Evolutionary conservation across 441 rosid genomes (phyloP), one percentile per base, ranked within the genome.

Genomic region (Populus trichocarpa): DNA sequence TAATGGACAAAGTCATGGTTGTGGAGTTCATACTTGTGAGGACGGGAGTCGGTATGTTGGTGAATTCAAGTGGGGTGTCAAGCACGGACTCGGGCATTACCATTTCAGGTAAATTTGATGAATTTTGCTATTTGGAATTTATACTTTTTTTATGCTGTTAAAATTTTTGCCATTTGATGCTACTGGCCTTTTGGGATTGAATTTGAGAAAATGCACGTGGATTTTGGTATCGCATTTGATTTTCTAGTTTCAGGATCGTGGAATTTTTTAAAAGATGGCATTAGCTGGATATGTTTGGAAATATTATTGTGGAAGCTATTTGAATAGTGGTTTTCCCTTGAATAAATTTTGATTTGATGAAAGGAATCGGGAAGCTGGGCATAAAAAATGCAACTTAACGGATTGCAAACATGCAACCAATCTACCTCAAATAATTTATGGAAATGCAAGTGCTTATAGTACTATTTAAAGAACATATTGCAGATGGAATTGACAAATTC

Each of bases 51-150:
- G 32, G 32, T 30, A 30, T 30, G 32, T 30, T 3, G 32, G 32
- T 30, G 32, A 30, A 30, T 30, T 30, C 86, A 90, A 91, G 81
- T 89, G 96, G 95, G 97, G 97, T 2, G 92, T 94, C 83, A 94
- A 94, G 89, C 98, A 94, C 67, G 98, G 98, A 11, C 90, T 92
- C 53, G 98, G 97, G 59, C 97, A 91, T 73, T 92, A 94, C 81
- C 97, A 92, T 82, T 94, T 90, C 93, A 92, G 98, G 98, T 94
- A 83, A 61, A 59, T 71, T 57, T 7, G 57, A 50, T 14, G 20
- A 50, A 1, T 16, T 50, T 50, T 50, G 57, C 18, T 42, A 42
- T 42, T 42, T 42, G 50, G 14, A 1, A 50, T 50, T 50, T 14
- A 1, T 4, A 14, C 57, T 5, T 14, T 50, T 50, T 14, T 50